A percentile compares a stretch with the other conserved stretches of the same genome.
Evolutionary conservation across 352 stramenopile genomes (phyloP).

Genomic region (Pythium dissimile): DNA sequence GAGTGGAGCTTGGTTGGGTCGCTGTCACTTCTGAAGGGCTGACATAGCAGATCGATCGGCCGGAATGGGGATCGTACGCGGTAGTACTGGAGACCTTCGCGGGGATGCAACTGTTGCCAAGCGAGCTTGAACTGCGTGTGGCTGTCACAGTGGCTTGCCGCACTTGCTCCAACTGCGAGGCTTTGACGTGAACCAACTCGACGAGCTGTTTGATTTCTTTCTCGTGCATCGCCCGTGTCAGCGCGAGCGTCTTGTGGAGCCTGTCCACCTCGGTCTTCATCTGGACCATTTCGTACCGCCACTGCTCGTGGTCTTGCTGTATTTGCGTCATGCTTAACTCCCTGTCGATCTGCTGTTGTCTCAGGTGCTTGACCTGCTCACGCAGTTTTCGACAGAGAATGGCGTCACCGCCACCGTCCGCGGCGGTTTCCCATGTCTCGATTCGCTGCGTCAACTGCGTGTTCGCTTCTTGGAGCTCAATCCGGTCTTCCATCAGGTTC

Average conservation of each 20-base stretch:
- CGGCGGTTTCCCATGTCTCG: conserved; percentile 32
- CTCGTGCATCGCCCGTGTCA: conserved; percentile 66
- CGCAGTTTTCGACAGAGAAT: conserved; percentile 55
- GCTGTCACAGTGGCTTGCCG: conserved; percentile 21
- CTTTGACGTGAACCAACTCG: conserved; percentile 34
- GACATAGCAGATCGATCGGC: conserved; percentile 21
- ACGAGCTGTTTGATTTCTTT: conserved; percentile 66
- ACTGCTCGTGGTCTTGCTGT: conserved; percentile 30
- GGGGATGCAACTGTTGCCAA: background rate
- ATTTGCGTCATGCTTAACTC: conserved; percentile 22
- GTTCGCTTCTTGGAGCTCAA: conserved; percentile 24
- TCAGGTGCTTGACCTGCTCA: conserved; percentile 24
- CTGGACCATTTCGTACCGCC: conserved; percentile 33
- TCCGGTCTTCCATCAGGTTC: conserved; percentile 13
- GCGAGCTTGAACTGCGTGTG: too few species aligned
- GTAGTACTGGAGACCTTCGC: background rate
- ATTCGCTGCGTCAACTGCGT: conserved; percentile 27
- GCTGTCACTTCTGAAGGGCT: conserved; percentile 26
- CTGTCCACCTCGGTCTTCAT: conserved; percentile 32
- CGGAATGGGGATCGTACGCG: conserved; percentile 46
- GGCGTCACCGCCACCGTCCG: conserved; percentile 38
- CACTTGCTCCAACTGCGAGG: conserved; percentile 37
- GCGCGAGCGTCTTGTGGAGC: conserved; percentile 30
- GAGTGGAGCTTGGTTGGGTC: background rate
- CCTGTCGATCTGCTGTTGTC: conserved; percentile 21